Conservation (phyloP, 1,284 basidiomycete genomes). For the Marasmius oreades region DNA sequence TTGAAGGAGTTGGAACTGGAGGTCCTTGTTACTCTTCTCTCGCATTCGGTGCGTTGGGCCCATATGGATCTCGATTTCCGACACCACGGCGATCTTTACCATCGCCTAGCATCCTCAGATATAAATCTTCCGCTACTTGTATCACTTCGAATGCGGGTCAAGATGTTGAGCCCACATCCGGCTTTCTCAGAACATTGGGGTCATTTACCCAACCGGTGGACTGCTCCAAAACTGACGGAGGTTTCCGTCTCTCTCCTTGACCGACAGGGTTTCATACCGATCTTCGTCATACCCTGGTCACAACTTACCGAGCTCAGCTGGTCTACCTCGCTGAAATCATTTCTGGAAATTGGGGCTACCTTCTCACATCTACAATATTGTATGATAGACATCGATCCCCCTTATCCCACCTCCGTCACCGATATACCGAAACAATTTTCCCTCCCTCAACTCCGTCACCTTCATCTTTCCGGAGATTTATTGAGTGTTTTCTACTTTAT, state of each 20-base stretch:
- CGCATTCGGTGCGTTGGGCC: not conserved
- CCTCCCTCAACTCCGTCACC: not conserved
- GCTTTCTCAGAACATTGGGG: not conserved
- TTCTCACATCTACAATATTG: not conserved
- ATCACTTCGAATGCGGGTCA: not conserved
- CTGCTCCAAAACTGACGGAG: not conserved
- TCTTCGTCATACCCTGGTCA: not conserved
- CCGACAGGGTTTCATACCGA: not conserved
- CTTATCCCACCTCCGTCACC: not conserved
- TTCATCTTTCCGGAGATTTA: not conserved
- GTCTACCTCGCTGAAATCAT: not conserved
- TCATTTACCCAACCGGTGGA: not conserved
- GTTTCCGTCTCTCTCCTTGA: not conserved
- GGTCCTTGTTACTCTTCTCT: not conserved
- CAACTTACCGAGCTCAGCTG: not conserved
- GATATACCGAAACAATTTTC: not conserved
- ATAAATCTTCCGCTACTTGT: not conserved
- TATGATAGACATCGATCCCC: not conserved
- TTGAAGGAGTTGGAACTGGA: too few species aligned
- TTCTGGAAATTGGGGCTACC: not conserved
- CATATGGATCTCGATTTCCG: not conserved
- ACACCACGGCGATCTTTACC: not conserved
- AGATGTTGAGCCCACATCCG: not conserved
- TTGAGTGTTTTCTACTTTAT: not conserved
- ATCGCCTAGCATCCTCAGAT: not conserved